Base-by-base conservation (phyloP, 345 rosid genomes). In the Eucalyptus globulus region DNA sequence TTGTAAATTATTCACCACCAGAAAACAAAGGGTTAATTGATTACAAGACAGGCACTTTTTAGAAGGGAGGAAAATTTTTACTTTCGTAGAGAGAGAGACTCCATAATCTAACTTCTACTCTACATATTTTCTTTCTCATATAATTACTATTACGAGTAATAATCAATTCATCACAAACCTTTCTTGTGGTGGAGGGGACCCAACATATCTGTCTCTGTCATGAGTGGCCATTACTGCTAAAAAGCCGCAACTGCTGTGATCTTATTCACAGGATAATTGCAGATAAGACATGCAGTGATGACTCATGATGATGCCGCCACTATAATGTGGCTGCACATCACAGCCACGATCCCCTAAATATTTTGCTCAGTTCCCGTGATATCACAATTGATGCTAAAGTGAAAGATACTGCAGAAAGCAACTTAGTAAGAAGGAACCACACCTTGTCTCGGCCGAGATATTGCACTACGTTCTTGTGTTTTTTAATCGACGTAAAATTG, bases 381-480 rank as follows among this genome's bases (percentile, higher is more conserved):
- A 60, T 6, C 8, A 26, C 0, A 60, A 60, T 27, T 6, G n/a
- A 12, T 27, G 67, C 31, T 3, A 60, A 60, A 60, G 15, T 12
- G 67, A 0, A 60, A 60, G 8, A 60, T 11, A 60, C 15, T 6
- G 67, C 4, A 60, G 69, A 27, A 60, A 60, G 69, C 31, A 60
- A 60, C 69, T 60, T 11, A 58, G 6, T 1, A 60, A 27, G 69
- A 37, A 91, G 3, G 69, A 90, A 17, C 51, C 45, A 3, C 94
- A 94, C 99, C 96, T 90, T 94, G 44, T 94, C 94, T 29, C 94
- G 91, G 91, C 98, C 98, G 69, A 92, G 93, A 90, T 97, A 97
- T 53, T 91, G 96, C 76, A 97, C 97, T 50, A 96, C 94, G 90
- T 97, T 97, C 92, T 90, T 96, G 87, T 97, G 98, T n/a, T n/a